Evolutionary conservation across 2,329 filamentous ascomycete genomes (phyloP), one percentile per base, ranked within the genome.

Genomic region (Aurifilum marmelostoma): DNA sequence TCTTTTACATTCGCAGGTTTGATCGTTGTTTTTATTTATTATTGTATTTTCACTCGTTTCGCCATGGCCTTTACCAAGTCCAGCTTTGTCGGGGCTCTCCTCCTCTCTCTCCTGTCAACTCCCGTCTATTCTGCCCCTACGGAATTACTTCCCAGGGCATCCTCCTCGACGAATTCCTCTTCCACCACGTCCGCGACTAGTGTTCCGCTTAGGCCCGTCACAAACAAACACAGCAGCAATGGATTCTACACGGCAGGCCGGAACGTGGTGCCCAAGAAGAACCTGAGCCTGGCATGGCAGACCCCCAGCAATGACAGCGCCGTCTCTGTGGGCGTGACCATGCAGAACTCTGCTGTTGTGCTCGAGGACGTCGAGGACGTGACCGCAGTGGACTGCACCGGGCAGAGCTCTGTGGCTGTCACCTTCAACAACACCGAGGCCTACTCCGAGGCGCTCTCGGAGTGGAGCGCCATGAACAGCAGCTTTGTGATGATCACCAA

Each of bases 301-400:
- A 71, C 67, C 9, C 69, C 73, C 32, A 71, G 67, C 39, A 87
- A 85, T 47, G 85, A 86, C 47, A 77, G 77, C 6, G 79, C 82
- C 67, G 81, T 83, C 21, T 82, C 84, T 71, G 86, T 87, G 34
- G 88, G 88, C 69, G 66, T 85, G 83, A 62, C 83, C 81, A 65
- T 83, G 83, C 73, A 72, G 63, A 72, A 73, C 50, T 69, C 73
- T 3, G 69, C 73, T 8, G 73, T 74, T n/a, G 61, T 71, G 16
- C 73, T 74, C 37, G 73, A 74, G 69, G 73, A 74, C 56, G 62
- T 74, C 47, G 87, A 87, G 32, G 87, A 81, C 4, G 71, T 87
- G 11, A 80, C 82, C 14, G 88, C 86, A 1, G 79, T 89, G 67
- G 75, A 81, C 61, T 89, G 86, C 73, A 88, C 88, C 75, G 85